Percentiles rank a stretch among this genome's conserved stretches.
Conservation (phyloP, 768 basidiomycete species). For the Kockovaella imperatae region DNA sequence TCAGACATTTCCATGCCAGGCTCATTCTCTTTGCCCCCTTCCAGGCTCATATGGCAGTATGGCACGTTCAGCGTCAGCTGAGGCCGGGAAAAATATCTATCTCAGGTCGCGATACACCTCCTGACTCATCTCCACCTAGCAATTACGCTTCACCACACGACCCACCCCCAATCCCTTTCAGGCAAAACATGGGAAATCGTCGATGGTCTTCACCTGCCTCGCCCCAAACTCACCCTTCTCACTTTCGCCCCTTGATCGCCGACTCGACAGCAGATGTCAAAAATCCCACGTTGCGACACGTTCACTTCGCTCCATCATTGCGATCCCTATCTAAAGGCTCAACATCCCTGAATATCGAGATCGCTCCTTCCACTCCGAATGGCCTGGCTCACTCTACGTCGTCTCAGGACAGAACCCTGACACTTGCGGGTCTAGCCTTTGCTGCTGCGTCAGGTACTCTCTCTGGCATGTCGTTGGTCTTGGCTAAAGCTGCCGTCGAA, state of each 20-base stretch:
- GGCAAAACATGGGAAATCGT: conserved; percentile 8
- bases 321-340: background rate
- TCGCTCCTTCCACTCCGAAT: background rate
- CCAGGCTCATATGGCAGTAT: conserved; percentile 69
- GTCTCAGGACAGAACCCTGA: conserved; percentile 49
- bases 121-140: conserved; percentile 14
- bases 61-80: conserved; percentile 48
- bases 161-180: conserved; percentile 29
- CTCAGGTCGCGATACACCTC: conserved; percentile 3
- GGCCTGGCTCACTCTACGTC: conserved; percentile 4
- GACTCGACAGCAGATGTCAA: background rate
- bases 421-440: conserved; percentile 71
- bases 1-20: background rate
- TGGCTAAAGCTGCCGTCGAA: conserved; percentile 90
- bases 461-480: conserved; percentile 83
- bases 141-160: conserved; percentile 30
- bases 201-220: conserved; percentile 12
- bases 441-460: conserved; percentile 80
- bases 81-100: conserved; percentile 10
- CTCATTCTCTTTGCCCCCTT: background rate
- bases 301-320: too few relatives aligned
- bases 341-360: background rate
- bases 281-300: too few relatives aligned
- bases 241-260: background rate
- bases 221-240: background rate